Conservation (phyloP, 2,329 filamentous ascomycete species). For the Trichoderma harzianum region DNA sequence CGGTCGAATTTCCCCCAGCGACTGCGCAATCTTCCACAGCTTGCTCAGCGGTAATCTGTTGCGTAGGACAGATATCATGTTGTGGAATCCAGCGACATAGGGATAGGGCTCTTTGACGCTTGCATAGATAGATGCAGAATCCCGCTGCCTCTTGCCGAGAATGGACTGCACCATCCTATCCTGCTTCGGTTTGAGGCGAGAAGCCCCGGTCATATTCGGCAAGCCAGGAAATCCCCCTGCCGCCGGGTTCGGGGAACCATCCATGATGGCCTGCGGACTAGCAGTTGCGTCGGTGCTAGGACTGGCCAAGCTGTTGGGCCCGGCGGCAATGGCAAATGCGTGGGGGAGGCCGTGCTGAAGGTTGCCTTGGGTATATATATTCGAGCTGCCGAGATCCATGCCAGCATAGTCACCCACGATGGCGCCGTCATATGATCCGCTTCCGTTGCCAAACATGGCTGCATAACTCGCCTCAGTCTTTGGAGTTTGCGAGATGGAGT, state of each 20-base stretch:
- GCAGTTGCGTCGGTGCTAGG: slow-evolving; percentile 62
- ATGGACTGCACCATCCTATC: slow-evolving; percentile 46
- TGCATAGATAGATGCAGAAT: slow-evolving; percentile 84
- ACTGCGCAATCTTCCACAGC: slow-evolving; percentile 78
- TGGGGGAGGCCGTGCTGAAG: slow-evolving; percentile 61
- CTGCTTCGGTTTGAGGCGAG: slow-evolving; percentile 39
- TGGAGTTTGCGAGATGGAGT: slow-evolving; percentile 41
- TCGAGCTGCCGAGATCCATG: slow-evolving; percentile 47
- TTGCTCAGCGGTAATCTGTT: slow-evolving; percentile 75
- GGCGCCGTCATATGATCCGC: slow-evolving; percentile 47
- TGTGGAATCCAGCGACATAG: slow-evolving; percentile 88
- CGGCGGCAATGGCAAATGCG: slow-evolving; percentile 62
- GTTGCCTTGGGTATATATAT: slow-evolving; percentile 54
- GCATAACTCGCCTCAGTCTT: slow-evolving; percentile 39
- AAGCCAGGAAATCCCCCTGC: slow-evolving; percentile 28
- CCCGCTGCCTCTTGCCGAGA: slow-evolving; percentile 59
- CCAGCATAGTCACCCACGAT: slow-evolving; percentile 51
- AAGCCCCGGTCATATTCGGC: slow-evolving; percentile 31
- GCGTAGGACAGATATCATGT: slow-evolving; percentile 75
- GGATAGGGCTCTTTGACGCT: slow-evolving; percentile 87
- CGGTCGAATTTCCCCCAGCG: slow-evolving; percentile 83
- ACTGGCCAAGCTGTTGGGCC: slow-evolving; percentile 60
- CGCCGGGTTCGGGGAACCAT: slow-evolving; percentile 45
- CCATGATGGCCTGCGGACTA: slow-evolving; percentile 58
- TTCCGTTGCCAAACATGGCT: slow-evolving; percentile 50